phyloP scores from a whole-genome alignment of 352 stramenopile genomes.

The Pilasporangium apinafurcum region DNA sequence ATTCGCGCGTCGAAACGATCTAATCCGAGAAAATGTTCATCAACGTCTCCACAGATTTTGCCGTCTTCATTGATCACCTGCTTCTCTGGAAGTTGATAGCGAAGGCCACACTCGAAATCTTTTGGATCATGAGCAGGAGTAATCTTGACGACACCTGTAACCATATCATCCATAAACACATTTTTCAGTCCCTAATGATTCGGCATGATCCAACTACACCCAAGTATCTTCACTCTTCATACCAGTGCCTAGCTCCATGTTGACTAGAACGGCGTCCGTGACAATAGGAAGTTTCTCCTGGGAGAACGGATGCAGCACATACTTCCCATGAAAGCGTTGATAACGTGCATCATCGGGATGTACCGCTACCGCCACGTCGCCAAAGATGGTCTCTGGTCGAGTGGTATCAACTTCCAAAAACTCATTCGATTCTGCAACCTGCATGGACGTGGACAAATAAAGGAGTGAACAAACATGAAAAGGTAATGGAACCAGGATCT shows the following conservation, averaged over 20 bases:
- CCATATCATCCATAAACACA: not conserved
- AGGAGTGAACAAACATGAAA: not conserved
- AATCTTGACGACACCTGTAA: constrained; percentile 86
- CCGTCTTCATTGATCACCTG: constrained; percentile 73
- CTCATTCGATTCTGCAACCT: constrained; percentile 50
- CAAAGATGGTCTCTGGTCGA: constrained; percentile 98
- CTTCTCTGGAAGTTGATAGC: constrained; percentile 87
- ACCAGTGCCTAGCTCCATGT: constrained; percentile 98
- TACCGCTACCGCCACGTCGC: constrained; percentile 97
- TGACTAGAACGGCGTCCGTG: constrained; percentile 93
- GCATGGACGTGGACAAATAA: not conserved
- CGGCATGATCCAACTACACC: not conserved
- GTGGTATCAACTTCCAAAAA: constrained; percentile 96
- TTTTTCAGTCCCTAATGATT: no score
- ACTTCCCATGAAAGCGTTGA: constrained; percentile 93
- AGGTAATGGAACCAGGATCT: no score
- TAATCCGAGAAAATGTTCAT: constrained; percentile 87
- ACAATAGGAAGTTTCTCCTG: constrained; percentile 92
- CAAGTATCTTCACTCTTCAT: constrained; percentile 13
- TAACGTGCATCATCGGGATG: constrained; percentile 95
- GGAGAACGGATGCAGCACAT: constrained; percentile 94
- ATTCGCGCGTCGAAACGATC: constrained; percentile 94
- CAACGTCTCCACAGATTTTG: constrained; percentile 65
- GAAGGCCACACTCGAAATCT: constrained; percentile 98
- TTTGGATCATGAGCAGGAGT: constrained; percentile 99